Evolutionary conservation across 2,329 filamentous ascomycete genomes (phyloP).

Genomic region (Cryphonectria parasitica): DNA sequence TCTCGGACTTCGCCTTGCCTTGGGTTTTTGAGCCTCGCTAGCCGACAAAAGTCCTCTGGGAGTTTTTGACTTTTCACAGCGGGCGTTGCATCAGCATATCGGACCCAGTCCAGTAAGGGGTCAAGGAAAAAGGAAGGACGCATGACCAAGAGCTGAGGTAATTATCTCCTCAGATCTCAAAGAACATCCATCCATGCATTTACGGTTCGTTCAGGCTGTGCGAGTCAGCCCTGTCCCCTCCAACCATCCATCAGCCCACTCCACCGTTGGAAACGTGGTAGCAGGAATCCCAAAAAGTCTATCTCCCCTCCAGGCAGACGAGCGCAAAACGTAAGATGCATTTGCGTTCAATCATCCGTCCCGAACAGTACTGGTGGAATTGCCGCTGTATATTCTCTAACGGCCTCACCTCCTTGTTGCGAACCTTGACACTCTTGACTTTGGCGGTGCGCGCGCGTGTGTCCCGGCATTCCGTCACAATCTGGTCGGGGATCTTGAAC

Average conservation of each 20-base stretch:
- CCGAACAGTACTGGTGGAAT: neutral
- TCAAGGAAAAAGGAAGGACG: neutral
- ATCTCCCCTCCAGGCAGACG: too few relatives aligned
- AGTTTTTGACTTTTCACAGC: neutral
- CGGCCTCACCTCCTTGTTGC: neutral
- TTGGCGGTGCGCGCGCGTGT: neutral
- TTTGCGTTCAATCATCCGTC: neutral
- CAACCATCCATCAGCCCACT: neutral
- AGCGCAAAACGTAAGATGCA: too few relatives aligned
- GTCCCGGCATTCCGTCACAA: slow-evolving; percentile 23
- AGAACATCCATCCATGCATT: neutral
- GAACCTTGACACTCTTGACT: neutral
- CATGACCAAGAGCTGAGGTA: neutral
- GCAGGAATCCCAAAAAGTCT: too few relatives aligned
- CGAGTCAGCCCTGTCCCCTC: slow-evolving; percentile 1
- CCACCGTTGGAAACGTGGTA: neutral
- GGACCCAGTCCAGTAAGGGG: neutral
- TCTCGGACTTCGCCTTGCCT: slow-evolving; percentile 10
- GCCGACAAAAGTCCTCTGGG: neutral
- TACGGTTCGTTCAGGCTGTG: neutral
- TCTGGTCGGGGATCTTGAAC: slow-evolving; percentile 24
- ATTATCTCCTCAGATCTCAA: slow-evolving; percentile 11
- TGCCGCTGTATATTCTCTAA: neutral
- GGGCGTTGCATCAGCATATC: neutral
- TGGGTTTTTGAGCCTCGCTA: neutral